phyloP scores from a whole-genome alignment of 805 yeast genomes.

The Torulaspora indica region DNA sequence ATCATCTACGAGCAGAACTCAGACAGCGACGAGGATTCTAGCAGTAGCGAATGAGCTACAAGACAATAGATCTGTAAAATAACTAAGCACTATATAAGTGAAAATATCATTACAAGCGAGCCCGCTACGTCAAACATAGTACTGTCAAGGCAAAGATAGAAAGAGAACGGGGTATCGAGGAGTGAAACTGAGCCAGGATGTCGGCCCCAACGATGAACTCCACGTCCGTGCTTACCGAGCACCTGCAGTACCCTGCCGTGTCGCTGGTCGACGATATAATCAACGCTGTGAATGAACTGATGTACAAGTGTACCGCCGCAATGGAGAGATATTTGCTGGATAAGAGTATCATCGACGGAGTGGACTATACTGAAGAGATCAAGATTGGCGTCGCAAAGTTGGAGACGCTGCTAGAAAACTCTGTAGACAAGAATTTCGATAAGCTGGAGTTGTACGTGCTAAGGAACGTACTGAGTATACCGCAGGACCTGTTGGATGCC shows the following conservation, averaged over 20 bases:
- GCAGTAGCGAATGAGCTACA: constrained; percentile 7
- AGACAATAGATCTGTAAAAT: not conserved
- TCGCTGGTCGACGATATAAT: constrained; percentile 81
- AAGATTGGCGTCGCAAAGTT: constrained; percentile 74
- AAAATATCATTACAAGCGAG: not conserved
- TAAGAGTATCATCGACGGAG: constrained; percentile 19
- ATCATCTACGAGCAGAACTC: constrained; percentile 34
- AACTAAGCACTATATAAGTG: constrained; percentile 1
- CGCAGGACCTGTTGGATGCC: constrained; percentile 54
- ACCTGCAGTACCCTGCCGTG: constrained; percentile 78
- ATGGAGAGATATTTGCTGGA: constrained; percentile 58
- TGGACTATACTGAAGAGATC: constrained; percentile 48
- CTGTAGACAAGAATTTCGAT: constrained; percentile 79
- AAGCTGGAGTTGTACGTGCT: constrained; percentile 77
- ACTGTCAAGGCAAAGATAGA: not conserved
- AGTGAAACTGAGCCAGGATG: constrained; percentile 20
- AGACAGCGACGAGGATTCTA: constrained; percentile 27
- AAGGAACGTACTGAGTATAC: constrained; percentile 70
- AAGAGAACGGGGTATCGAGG: not conserved
- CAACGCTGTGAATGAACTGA: constrained; percentile 77
- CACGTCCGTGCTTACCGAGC: constrained; percentile 69
- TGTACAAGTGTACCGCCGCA: constrained; percentile 77
- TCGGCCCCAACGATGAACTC: constrained; percentile 38
- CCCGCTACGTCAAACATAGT: not conserved
- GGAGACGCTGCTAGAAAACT: constrained; percentile 68